Evolutionary conservation across 225 moss, liverwort and hornwort genomes (phyloP).

Genomic region (Pseudisothecium myosuroides): DNA sequence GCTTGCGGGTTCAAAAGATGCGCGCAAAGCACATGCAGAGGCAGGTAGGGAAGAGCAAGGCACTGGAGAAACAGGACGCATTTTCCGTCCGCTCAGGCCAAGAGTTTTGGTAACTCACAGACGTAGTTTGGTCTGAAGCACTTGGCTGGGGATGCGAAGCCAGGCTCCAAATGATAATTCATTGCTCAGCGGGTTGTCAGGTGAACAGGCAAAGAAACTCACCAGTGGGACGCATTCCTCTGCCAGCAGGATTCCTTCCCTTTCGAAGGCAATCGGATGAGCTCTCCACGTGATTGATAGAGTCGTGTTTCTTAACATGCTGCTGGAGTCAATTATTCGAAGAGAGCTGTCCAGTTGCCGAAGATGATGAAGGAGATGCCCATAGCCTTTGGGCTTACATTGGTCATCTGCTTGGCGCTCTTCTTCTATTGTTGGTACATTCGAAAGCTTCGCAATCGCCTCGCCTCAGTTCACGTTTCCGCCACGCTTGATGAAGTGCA

Average conservation of each 20-base stretch:
- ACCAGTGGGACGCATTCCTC: background rate
- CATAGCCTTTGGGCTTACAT: constrained; percentile 37
- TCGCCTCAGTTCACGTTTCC: constrained; percentile 25
- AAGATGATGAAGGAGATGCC: constrained; percentile 24
- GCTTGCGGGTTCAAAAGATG: background rate
- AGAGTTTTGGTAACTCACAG: background rate
- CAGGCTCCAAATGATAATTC: background rate
- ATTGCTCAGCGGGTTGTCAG: background rate
- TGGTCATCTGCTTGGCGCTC: constrained; percentile 30
- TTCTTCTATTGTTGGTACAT: constrained; percentile 46
- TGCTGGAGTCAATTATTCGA: background rate
- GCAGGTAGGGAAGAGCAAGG: background rate
- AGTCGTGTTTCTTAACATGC: constrained; percentile 1
- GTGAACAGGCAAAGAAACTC: background rate
- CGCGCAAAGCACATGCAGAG: background rate
- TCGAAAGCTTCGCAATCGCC: constrained; percentile 20
- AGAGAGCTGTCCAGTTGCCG: background rate
- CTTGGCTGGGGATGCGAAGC: background rate
- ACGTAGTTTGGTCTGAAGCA: background rate
- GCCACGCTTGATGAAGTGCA: constrained; percentile 10
- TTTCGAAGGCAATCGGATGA: background rate
- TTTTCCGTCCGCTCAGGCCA: background rate
- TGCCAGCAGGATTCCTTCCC: background rate
- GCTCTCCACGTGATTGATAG: background rate
- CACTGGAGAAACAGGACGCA: background rate